phyloP scores from a whole-genome alignment of 2,329 filamentous ascomycete genomes.

The Colletotrichum sansevieriae region DNA sequence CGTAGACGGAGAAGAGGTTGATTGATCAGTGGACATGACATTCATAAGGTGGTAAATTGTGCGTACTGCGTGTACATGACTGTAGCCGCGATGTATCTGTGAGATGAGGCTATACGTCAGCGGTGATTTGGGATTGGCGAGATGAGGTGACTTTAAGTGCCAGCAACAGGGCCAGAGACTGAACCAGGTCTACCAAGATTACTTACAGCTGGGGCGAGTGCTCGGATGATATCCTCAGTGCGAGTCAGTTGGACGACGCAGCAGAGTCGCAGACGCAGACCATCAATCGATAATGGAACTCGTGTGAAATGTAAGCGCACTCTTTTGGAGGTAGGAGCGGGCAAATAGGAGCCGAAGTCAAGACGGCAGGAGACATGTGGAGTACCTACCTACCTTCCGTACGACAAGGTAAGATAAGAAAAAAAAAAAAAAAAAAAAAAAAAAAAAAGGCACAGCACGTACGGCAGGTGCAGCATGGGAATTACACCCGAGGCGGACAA shows the following conservation, averaged over 20 bases:
- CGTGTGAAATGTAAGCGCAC: not conserved
- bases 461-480: too few species aligned
- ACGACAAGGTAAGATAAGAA: not conserved
- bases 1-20: not conserved
- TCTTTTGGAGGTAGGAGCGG: not conserved
- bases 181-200: not conserved
- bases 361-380: constrained; percentile 7
- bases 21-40: not conserved
- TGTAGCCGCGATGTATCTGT: not conserved
- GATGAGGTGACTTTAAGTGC: constrained; percentile 34
- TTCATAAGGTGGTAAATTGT: not conserved
- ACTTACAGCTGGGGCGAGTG: not conserved
- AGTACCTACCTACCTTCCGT: constrained; percentile 1
- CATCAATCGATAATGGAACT: not conserved
- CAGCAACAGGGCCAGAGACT: not conserved
- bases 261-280: constrained; percentile 16
- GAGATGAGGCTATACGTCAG: constrained; percentile 29
- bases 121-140: constrained; percentile 20
- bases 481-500: too few species aligned
- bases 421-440: too few species aligned
- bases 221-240: not conserved
- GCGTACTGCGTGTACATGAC: not conserved
- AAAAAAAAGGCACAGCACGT: too few species aligned
- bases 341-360: not conserved
- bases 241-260: constrained; percentile 34